Conservation (phyloP, 257 asterid species). For the Handroanthus guayacan region DNA sequence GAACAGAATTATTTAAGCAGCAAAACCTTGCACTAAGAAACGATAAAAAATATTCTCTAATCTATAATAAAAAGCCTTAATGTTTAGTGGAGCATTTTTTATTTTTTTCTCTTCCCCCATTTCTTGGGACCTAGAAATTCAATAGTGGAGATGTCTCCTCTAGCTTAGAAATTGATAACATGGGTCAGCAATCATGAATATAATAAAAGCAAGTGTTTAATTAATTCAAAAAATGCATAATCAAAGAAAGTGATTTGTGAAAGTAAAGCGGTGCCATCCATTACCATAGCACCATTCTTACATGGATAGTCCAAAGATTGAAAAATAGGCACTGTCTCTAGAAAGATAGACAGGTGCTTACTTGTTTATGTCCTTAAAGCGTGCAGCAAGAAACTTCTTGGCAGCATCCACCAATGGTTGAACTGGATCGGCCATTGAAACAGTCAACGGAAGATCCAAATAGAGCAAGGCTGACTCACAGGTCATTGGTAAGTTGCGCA, state of each 20-base stretch:
- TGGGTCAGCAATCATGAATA: neutral
- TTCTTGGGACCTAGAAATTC: neutral
- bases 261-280: neutral
- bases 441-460: constrained; percentile 86
- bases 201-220: neutral
- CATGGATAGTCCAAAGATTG: constrained; percentile 2
- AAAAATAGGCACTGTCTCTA: neutral
- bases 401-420: constrained; percentile 78
- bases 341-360: constrained; percentile 40
- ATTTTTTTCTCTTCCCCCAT: neutral
- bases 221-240: neutral
- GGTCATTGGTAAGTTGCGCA: constrained; percentile 75
- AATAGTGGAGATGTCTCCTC: neutral
- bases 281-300: neutral
- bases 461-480: constrained; percentile 86
- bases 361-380: constrained; percentile 84
- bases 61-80: neutral
- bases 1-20: constrained; percentile 20
- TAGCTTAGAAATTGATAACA: neutral
- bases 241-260: neutral
- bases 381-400: constrained; percentile 69
- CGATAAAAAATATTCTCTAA: neutral
- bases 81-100: neutral
- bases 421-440: constrained; percentile 79
- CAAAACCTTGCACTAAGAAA: constrained; percentile 11